These are phyloP conservation scores for Tilletia caries DNA, from an alignment of 1,284 basidiomycete species.

Conservation along the genomic window DNA sequence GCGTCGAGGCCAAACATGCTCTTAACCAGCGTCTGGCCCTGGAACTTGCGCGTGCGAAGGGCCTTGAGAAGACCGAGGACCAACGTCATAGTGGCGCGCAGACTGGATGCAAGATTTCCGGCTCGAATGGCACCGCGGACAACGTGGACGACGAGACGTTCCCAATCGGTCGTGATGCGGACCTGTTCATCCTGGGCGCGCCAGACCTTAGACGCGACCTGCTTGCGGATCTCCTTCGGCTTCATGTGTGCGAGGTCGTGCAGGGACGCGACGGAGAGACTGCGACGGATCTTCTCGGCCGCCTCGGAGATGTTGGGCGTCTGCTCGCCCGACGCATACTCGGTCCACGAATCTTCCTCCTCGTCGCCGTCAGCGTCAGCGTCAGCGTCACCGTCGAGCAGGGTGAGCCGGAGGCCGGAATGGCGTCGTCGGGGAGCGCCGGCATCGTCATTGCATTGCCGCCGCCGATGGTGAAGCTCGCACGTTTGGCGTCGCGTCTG, in stretches of 20 bases:
- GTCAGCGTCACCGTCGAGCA: not conserved
- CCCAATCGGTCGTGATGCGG: conserved; percentile 47
- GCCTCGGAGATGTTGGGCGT: conserved; percentile 50
- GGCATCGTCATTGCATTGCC: not conserved
- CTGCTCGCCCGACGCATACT: conserved; percentile 24
- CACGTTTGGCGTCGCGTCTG: conserved; percentile 2
- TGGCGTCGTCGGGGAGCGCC: conserved; percentile 5
- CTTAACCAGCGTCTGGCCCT: conserved; percentile 25
- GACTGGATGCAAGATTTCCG: conserved; percentile 43
- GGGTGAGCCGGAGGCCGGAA: conserved; percentile 11
- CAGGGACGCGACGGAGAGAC: conserved; percentile 39
- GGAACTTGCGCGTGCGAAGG: conserved; percentile 31
- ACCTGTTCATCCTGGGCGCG: conserved; percentile 47
- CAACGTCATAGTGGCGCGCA: conserved; percentile 39
- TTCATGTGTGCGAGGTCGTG: conserved; percentile 46
- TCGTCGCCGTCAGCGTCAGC: conserved; percentile 17
- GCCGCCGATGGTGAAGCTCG: conserved; percentile 13
- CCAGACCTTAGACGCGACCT: conserved; percentile 49
- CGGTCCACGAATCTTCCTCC: conserved; percentile 25
- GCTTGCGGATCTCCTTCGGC: conserved; percentile 35
- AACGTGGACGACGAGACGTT: conserved; percentile 47
- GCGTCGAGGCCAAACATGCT: conserved; percentile 39
- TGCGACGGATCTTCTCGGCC: conserved; percentile 70
- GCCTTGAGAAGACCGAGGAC: conserved; percentile 45
- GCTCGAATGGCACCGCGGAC: conserved; percentile 43